These are phyloP conservation scores for Termitomyces sp. DNA, from an alignment of 768 basidiomycete species.

Conservation along the genomic window DNA sequence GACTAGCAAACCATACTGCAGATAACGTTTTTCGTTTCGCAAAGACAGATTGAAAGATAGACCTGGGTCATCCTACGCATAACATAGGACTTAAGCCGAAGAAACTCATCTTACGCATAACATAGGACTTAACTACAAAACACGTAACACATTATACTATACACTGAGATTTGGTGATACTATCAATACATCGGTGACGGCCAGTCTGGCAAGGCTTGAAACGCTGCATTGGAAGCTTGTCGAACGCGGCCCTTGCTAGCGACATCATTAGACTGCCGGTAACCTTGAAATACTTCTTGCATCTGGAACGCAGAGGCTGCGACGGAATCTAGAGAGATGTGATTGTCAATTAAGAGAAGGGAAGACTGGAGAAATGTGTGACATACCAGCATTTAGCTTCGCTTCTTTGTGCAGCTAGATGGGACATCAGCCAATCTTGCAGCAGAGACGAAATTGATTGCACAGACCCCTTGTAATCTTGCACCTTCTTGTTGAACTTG, in stretches of 20 bases:
- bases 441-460: slow-evolving; percentile 9
- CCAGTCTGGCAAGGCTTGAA: slow-evolving; percentile 70
- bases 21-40: not conserved
- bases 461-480: slow-evolving; percentile 52
- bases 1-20: not conserved
- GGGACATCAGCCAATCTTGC: slow-evolving; percentile 3
- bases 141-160: not conserved
- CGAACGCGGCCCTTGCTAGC: slow-evolving; percentile 72
- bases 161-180: not conserved
- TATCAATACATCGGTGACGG: slow-evolving; percentile 30
- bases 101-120: too few relatives aligned
- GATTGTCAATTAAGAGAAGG: not conserved
- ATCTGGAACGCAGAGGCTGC: slow-evolving; percentile 72
- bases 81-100: too few relatives aligned
- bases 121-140: not conserved
- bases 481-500: slow-evolving; percentile 51
- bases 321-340: slow-evolving; percentile 42
- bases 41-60: not conserved
- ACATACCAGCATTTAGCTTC: slow-evolving; percentile 43
- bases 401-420: slow-evolving; percentile 52
- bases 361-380: not conserved
- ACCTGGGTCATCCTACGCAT: not conserved
- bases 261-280: slow-evolving; percentile 66
- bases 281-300: slow-evolving; percentile 65
- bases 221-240: slow-evolving; percentile 72